Evolutionary conservation across 805 yeast genomes (phyloP).

Genomic region (Saturnispora ahearnii): DNA sequence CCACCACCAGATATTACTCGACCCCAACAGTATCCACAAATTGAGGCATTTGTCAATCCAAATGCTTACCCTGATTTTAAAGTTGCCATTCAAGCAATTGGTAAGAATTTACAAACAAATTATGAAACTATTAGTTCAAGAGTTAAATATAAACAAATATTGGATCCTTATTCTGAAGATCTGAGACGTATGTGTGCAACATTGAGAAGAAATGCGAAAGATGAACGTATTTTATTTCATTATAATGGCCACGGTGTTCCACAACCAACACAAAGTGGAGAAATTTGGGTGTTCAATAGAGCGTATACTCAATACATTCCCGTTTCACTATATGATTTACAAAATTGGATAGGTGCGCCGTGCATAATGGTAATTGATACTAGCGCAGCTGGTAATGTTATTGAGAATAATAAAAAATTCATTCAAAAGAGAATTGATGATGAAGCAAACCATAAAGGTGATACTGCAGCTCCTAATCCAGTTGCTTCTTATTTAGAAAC

Average conservation of each 20-base stretch:
- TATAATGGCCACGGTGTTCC: constrained; percentile 99
- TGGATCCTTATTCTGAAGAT: constrained; percentile 95
- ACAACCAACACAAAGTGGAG: constrained; percentile 91
- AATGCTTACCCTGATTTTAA: constrained; percentile 70
- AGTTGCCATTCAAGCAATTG: constrained; percentile 85
- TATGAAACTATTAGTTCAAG: constrained; percentile 83
- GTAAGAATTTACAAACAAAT: constrained; percentile 77
- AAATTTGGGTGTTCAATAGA: constrained; percentile 95
- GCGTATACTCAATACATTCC: constrained; percentile 98
- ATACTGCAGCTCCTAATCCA: constrained; percentile 46
- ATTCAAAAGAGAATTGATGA: constrained; percentile 85
- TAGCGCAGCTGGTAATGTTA: constrained; percentile 88
- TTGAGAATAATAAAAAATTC: constrained; percentile 79
- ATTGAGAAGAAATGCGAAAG: constrained; percentile 81
- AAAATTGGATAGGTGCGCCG: constrained; percentile 97
- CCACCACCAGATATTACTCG: constrained; percentile 95
- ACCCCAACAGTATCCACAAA: constrained; percentile 85
- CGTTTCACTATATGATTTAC: constrained; percentile 87
- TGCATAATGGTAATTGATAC: constrained; percentile 93
- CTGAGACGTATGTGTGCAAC: constrained; percentile 86
- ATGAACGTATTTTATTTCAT: constrained; percentile 86
- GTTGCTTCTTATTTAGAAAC: constrained; percentile 71
- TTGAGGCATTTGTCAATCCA: constrained; percentile 94
- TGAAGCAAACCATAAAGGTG: constrained; percentile 57
- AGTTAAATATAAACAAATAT: constrained; percentile 80